Percentiles rank a stretch among this genome's conserved stretches.
phyloP scores from a whole-genome alignment of 176 grass and related monocot genomes.

The Pharus latifolius region DNA sequence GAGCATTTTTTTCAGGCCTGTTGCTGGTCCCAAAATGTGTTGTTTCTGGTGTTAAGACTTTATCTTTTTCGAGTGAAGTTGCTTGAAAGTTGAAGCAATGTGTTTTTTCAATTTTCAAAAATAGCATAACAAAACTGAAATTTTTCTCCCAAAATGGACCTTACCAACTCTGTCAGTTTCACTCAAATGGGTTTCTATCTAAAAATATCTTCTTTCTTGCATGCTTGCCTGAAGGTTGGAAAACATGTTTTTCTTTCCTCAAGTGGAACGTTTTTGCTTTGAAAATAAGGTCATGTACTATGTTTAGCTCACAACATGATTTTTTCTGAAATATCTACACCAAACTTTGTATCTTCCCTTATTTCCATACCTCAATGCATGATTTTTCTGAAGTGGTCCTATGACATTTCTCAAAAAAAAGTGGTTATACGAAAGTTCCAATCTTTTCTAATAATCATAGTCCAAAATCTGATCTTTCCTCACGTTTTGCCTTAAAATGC shows the following conservation, averaged over 20 bases:
- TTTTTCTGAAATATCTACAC: not conserved
- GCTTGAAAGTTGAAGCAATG: too few species aligned
- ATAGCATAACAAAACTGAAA: not conserved
- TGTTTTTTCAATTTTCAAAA: not conserved
- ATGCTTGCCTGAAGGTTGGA: not conserved
- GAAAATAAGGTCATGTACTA: not conserved
- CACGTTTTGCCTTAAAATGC: not conserved
- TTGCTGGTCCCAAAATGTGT: too few species aligned
- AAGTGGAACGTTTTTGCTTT: not conserved
- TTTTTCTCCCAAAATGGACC: not conserved
- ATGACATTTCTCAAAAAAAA: too few species aligned
- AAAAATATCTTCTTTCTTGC: not conserved
- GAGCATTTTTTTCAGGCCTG: too few species aligned
- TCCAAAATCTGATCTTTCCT: not conserved
- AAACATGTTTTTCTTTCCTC: slow-evolving; percentile 3
- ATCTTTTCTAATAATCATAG: not conserved
- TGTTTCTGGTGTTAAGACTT: too few species aligned
- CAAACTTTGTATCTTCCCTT: not conserved
- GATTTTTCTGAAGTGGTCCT: too few species aligned
- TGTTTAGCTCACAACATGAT: not conserved
- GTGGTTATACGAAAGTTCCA: not conserved
- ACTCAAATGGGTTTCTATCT: not conserved
- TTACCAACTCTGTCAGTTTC: not conserved
- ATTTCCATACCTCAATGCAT: too few species aligned
- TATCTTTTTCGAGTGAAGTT: not conserved